Evolutionary conservation across 352 stramenopile species (phyloP).

Genomic region (Phytophthora idaei): DNA sequence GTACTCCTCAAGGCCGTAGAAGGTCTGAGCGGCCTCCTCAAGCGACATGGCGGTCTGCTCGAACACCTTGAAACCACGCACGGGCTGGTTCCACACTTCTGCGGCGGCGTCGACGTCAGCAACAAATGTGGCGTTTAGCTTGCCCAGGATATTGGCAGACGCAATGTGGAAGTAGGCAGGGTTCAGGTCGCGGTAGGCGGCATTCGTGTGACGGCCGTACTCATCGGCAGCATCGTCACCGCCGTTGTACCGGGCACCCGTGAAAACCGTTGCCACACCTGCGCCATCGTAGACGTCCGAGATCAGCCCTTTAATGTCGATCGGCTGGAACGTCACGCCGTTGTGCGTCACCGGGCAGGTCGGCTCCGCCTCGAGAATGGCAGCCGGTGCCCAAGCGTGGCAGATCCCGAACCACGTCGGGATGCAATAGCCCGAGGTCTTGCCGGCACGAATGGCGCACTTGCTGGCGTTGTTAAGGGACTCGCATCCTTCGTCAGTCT

Average conservation of each 20-base stretch:
- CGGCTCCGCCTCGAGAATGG: conserved; percentile 46
- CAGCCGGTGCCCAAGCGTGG: conserved; percentile 45
- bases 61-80: conserved; percentile 53
- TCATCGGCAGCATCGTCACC: conserved; percentile 30
- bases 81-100: conserved; percentile 68
- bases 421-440: conserved; percentile 47
- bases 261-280: conserved; percentile 41
- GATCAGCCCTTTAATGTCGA: conserved; percentile 50
- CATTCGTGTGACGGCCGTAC: conserved; percentile 49
- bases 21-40: conserved; percentile 34
- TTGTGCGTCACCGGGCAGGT: conserved; percentile 45
- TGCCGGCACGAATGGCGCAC: conserved; percentile 35
- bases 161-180: conserved; percentile 55
- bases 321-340: conserved; percentile 45
- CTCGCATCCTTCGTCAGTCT: conserved; percentile 24
- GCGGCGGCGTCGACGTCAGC: conserved; percentile 37
- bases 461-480: conserved; percentile 25
- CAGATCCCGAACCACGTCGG: conserved; percentile 52
- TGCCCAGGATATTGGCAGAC: conserved; percentile 47
- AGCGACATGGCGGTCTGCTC: conserved; percentile 39
- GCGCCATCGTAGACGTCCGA: conserved; percentile 44
- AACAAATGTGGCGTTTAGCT: conserved; percentile 48
- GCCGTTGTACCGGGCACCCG: conserved; percentile 41
- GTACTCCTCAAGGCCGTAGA: conserved; percentile 46
- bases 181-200: conserved; percentile 48